Evolutionary conservation across 1,284 basidiomycete species (phyloP), one percentile per base, ranked within the genome.

Genomic region (Sanghuangporus weigelae): DNA sequence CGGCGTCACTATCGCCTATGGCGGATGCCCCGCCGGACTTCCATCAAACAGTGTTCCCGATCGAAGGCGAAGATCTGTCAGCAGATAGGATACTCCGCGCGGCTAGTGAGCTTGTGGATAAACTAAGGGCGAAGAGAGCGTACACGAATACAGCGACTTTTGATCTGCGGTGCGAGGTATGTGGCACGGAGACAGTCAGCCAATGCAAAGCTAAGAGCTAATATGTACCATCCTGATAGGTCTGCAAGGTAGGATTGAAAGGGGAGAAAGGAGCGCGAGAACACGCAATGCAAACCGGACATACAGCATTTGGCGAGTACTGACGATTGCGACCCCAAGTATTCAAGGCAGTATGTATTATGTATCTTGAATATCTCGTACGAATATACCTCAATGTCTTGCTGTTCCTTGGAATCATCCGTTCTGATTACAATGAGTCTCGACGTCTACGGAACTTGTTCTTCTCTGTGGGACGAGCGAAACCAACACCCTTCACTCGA

Each of bases 91-190:
- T 93, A 55, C 74, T 96, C 39, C 69, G 77, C 7, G 91, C 92
- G 1, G 90, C 87, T 1, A 79, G 81, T 69, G 83, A 86, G 71
- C 80, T 98, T 14, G 91, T 92, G 2, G 80, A 79, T 23, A 82
- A 85, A 66, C 77, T 98, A 68, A 81, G 92, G 46, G 79, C 80
- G 26, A 89, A 88, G 75, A 88, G 84, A 70, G 91, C 92, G 51
- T 97, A 84, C 71, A 97, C 95, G 10, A 96, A 98, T 72, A 95
- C 93, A 2, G 78, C 91, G 44, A 95, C 91, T 7, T 98, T 98
- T 73, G 90, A 93, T 74, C 74, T 96, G 58, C 88, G 87, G 70
- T 95, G 92, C 73, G 85, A 93, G 78, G 87, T 86, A 67, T 71
- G 82, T 71, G 11, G 10, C 3, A 65, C 62, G n/a, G 5, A 53